These are phyloP conservation scores for Xylariaceae sp. DNA, from an alignment of 2,329 filamentous ascomycete genomes.

Conservation along the genomic window DNA sequence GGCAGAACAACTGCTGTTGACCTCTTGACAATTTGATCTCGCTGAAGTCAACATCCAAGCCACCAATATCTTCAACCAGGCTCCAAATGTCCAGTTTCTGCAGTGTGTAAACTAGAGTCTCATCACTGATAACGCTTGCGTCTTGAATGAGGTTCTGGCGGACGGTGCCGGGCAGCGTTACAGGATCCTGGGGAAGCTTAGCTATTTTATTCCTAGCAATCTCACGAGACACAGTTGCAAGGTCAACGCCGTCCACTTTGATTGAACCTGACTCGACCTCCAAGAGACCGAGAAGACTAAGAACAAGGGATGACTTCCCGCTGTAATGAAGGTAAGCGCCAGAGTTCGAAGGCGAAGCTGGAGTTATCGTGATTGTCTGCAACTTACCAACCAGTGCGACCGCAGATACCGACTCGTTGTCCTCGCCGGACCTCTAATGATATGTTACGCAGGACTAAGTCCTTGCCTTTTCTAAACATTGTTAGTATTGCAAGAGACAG, in stretches of 20 bases:
- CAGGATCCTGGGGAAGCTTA: conserved; percentile 50
- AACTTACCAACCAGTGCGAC: conserved; percentile 16
- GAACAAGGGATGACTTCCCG: too few relatives aligned
- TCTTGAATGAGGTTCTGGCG: conserved; percentile 51
- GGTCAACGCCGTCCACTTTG: conserved; percentile 50
- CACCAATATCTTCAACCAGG: neutral
- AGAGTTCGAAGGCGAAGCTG: too few relatives aligned
- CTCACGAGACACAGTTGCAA: conserved; percentile 46
- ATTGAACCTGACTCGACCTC: conserved; percentile 48
- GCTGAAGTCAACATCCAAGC: neutral
- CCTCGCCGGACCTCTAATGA: conserved; percentile 14
- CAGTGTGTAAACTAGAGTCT: conserved; percentile 37
- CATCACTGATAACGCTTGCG: conserved; percentile 41
- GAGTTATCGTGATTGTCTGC: too few relatives aligned
- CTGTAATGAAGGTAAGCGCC: too few relatives aligned
- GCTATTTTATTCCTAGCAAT: conserved; percentile 47
- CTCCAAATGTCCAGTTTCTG: neutral
- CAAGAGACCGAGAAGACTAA: conserved; percentile 51
- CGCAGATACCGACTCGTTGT: conserved; percentile 21
- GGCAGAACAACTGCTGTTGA: neutral
- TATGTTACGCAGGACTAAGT: too few relatives aligned
- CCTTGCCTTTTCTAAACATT: too few relatives aligned
- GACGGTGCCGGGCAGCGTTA: conserved; percentile 46
- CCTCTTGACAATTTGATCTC: neutral
- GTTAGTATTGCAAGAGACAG: too few relatives aligned